phyloP scores from a whole-genome alignment of 2,329 filamentous ascomycete species.

The Talaromyces marneffei region DNA sequence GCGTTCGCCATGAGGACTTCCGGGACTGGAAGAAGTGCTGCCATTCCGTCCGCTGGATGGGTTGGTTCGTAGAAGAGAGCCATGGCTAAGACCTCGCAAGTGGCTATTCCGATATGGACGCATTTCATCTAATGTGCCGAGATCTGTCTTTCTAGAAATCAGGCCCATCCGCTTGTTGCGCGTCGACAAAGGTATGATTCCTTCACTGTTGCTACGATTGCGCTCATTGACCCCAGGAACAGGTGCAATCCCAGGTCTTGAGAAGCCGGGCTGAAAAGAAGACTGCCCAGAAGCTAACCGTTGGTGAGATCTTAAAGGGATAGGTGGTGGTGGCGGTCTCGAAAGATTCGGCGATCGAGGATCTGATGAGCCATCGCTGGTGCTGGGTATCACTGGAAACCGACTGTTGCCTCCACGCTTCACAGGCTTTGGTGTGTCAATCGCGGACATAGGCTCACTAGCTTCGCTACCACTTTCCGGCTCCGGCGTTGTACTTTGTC shows the following conservation, averaged over 20 bases:
- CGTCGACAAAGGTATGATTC: slow-evolving; percentile 44
- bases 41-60: slow-evolving; percentile 21
- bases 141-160: slow-evolving; percentile 50
- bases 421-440: slow-evolving; percentile 70
- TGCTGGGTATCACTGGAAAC: slow-evolving; percentile 52
- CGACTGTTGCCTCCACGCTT: slow-evolving; percentile 51
- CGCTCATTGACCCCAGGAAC: slow-evolving; percentile 55
- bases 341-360: slow-evolving; percentile 61
- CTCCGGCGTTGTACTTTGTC: slow-evolving; percentile 33
- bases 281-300: slow-evolving; percentile 48
- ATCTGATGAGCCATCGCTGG: slow-evolving; percentile 59
- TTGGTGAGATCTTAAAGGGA: slow-evolving; percentile 75
- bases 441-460: slow-evolving; percentile 63
- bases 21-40: slow-evolving; percentile 23
- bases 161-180: slow-evolving; percentile 57
- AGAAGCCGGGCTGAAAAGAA: slow-evolving; percentile 42
- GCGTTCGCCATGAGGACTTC: slow-evolving; percentile 39
- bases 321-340: slow-evolving; percentile 70
- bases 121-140: slow-evolving; percentile 50
- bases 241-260: slow-evolving; percentile 69
- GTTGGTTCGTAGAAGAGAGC: slow-evolving; percentile 44
- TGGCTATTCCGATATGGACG: slow-evolving; percentile 49
- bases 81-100: slow-evolving; percentile 54
- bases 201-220: slow-evolving; percentile 58
- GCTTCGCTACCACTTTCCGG: slow-evolving; percentile 44